Evolutionary conservation across 352 stramenopile species (phyloP), one percentile per base, ranked within the genome.

Genomic region (Phytophthora sp.): DNA sequence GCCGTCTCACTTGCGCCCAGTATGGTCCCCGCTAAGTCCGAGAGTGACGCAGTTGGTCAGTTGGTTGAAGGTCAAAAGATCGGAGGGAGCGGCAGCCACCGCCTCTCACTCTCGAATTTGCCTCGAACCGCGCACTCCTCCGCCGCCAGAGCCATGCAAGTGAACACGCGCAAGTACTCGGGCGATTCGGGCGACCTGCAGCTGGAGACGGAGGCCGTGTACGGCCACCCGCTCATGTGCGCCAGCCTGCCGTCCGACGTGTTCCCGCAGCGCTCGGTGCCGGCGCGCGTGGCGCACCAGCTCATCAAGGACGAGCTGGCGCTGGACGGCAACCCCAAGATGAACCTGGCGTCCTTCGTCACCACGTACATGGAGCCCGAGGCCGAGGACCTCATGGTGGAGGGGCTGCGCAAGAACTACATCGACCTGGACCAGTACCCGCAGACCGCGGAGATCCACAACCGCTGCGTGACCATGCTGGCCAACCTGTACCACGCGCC

Each of bases 371-470:
- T 97, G 91, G 91, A 97, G 55, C 79, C 82, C 0, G 89, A 97
- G 39, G 89, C 89, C 15, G 88, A 97, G 46, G 88, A 96, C n/a
- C 74, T 97, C 48, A 96, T 97, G 85, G 56, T 94, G 17, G 78
- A 92, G 50, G 90, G 90, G 0, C 57, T 97, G 41, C 74, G 85
- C 57, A 96, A 97, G 72, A 98, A 98, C 80, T 94, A 96, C 66
- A 97, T 97, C 54, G 92, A 98, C 65, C 73, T 95, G 60, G 91
- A 96, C 66, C 89, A 97, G 65, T 98, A 98, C 65, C 91, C 91
- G 50, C 87, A 96, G 66, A 96, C 84, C n/a, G 89, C 89, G 7
- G 87, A 97, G 69, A 95, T 98, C 67, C 91, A 97, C 79, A 95
- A 98, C 76, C 88, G 85, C 43, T 97, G 89, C 67, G 92, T 98